Base-by-base conservation (phyloP, 2,329 filamentous ascomycete species). In the Teratosphaeria zuluensis region DNA sequence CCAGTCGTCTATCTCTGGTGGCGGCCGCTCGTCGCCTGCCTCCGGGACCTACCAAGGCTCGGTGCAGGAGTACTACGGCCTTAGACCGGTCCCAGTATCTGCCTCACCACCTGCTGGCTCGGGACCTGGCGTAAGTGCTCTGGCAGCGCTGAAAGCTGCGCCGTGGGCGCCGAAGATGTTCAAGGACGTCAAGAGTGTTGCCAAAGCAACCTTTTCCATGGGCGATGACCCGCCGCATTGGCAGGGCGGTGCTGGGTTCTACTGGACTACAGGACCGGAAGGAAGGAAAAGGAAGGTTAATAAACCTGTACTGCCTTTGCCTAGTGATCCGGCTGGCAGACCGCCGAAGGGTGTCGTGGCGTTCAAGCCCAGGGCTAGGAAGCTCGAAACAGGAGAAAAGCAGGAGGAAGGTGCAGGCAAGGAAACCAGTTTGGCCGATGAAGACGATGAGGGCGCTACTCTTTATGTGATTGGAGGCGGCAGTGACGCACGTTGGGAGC, bases 141-240 rank as follows among this genome's bases (percentile, higher is more conserved):
- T 70, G 58, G 69, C 67, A 12, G 66, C 68, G 3, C 62, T 70
- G 56, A 68, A 70, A 61, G 63, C 62, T 24, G 69, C 65, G 32
- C 66, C 69, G 14, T 70, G 68, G 48, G 69, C 96, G 64, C 94
- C 94, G 1, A 84, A 89, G 51, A 81, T 94, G 32, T 95, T 97
- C 71, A 92, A 89, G 1, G 94, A 97, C 64, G 82, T 87, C 8
- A 96, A 96, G 72, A 95, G 90, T 0, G 92, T 92, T 67, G 82
- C 89, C 3, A 90, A 86, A 48, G 82, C 84, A 2, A 85, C 86
- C 35, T 97, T 97, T 66, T 87, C 94, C 66, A 86, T 90, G 42
- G 90, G 89, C 2, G 90, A 95, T 67, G 60, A 64, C 31, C 77
- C 80, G 65, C 71, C 51, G 70, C 76, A 59, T 66, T 76, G 70